Conservation (phyloP, 305 asterid genomes). For the Fraxinus floribunda region DNA sequence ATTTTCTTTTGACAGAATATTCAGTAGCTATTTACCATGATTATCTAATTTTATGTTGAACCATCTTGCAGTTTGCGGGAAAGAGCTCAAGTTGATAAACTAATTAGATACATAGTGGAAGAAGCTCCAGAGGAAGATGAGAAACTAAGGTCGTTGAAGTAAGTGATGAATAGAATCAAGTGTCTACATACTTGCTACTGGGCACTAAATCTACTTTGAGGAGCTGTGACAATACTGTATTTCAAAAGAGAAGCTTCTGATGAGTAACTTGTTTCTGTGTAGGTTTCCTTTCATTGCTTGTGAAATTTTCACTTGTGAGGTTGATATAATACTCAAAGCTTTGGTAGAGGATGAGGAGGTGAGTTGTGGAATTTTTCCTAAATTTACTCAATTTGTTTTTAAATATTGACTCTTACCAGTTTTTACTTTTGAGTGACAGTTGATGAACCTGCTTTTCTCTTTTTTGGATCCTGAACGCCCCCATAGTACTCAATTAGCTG, state of each 20-base stretch:
- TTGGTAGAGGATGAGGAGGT: slow-evolving; percentile 94
- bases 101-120: slow-evolving; percentile 72
- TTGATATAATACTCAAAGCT: slow-evolving; percentile 86
- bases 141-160: slow-evolving; percentile 76
- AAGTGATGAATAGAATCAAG: slow-evolving; percentile 33
- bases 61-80: slow-evolving; percentile 70
- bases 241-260: not conserved
- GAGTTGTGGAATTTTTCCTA: slow-evolving; percentile 20
- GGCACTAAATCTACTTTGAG: not conserved
- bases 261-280: slow-evolving; percentile 16
- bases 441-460: slow-evolving; percentile 88
- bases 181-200: not conserved
- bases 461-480: slow-evolving; percentile 66
- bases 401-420: not conserved
- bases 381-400: slow-evolving; percentile 10
- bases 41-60: not conserved
- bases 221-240: not conserved
- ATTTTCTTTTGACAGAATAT: slow-evolving; percentile 2
- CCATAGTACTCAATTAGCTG: slow-evolving; percentile 75
- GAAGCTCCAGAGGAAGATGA: slow-evolving; percentile 78
- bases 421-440: slow-evolving; percentile 50
- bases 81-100: slow-evolving; percentile 60
- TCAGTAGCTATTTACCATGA: slow-evolving; percentile 16
- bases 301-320: slow-evolving; percentile 94
- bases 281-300: slow-evolving; percentile 90